Base-by-base conservation (phyloP, 768 basidiomycete genomes). In the Vararia minispora region DNA sequence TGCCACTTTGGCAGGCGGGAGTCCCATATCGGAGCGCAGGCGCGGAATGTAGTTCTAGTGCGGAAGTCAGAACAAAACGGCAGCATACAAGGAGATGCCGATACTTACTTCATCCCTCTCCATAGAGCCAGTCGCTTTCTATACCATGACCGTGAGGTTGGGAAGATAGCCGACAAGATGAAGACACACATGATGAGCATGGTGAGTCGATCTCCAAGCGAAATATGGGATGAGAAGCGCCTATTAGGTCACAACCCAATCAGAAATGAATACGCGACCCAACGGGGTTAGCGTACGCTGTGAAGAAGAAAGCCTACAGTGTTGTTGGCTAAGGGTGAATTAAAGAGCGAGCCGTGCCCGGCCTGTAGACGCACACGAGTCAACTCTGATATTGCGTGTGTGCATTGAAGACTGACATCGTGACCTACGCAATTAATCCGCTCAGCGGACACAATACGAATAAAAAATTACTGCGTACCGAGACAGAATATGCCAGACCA, bases 11-110 rank as follows among this genome's bases (percentile, higher is more conserved):
- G 63, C 59, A 2, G 66, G 48, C 6, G 71, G 72, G 10, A 76
- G 58, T 4, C 53, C 52, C 37, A 66, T 67, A 36, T 72, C 58
- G 9, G 63, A 54, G 25, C 52, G 38, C 24, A 49, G 53, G 50
- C 66, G 65, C 39, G 68, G 68, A 11, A 66, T 67, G 21, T 35
- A 52, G 23, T 48, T 48, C n/a, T n/a, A n/a, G n/a, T n/a, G n/a
- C n/a, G n/a, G n/a, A n/a, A n/a, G n/a, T n/a, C n/a, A n/a, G n/a
- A n/a, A n/a, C n/a, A n/a, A n/a, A n/a, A n/a, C n/a, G n/a, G n/a
- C n/a, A n/a, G n/a, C n/a, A n/a, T n/a, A n/a, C n/a, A n/a, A n/a
- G n/a, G n/a, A n/a, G n/a, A n/a, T n/a, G n/a, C n/a, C n/a, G n/a
- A n/a, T n/a, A n/a, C n/a, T n/a, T n/a, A n/a, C n/a, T 29, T 50